These are phyloP conservation scores for Vigna unguiculata DNA, from an alignment of 306 rosid genomes.

Conservation along the genomic window DNA sequence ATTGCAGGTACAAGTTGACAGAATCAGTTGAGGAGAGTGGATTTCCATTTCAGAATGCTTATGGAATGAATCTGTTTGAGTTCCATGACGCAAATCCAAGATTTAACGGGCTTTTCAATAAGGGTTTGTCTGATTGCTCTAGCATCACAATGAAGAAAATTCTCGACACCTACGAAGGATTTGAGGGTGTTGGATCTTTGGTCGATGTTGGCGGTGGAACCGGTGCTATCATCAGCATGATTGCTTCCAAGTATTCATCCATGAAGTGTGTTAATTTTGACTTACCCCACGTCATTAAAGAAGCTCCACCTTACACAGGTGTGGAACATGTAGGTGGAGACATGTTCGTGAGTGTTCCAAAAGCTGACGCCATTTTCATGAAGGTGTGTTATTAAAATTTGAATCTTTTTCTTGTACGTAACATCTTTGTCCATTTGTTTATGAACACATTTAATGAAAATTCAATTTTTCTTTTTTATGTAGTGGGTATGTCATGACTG, in stretches of 20 bases:
- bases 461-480: background rate
- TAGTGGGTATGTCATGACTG: conserved; percentile 96
- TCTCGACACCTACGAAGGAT: conserved; percentile 74
- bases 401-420: conserved; percentile 8
- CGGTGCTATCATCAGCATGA: conserved; percentile 75
- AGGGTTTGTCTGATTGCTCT: conserved; percentile 86
- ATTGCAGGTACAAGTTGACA: conserved; percentile 83
- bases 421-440: background rate
- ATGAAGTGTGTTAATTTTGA: conserved; percentile 90
- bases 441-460: background rate
- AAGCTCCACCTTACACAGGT: conserved; percentile 82
- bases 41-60: conserved; percentile 90
- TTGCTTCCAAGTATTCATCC: conserved; percentile 79
- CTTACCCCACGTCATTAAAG: conserved; percentile 84
- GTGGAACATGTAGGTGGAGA: conserved; percentile 97
- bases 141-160: conserved; percentile 87
- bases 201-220: conserved; percentile 97
- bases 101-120: conserved; percentile 92
- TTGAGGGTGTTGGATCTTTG: conserved; percentile 74
- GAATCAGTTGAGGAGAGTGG: conserved; percentile 91
- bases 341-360: conserved; percentile 88
- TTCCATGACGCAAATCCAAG: conserved; percentile 87
- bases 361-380: conserved; percentile 92
- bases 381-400: conserved; percentile 57
- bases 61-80: conserved; percentile 91